Base-by-base conservation (phyloP, 495 filamentous ascomycete genomes). In the Penicillium pancosmium region DNA sequence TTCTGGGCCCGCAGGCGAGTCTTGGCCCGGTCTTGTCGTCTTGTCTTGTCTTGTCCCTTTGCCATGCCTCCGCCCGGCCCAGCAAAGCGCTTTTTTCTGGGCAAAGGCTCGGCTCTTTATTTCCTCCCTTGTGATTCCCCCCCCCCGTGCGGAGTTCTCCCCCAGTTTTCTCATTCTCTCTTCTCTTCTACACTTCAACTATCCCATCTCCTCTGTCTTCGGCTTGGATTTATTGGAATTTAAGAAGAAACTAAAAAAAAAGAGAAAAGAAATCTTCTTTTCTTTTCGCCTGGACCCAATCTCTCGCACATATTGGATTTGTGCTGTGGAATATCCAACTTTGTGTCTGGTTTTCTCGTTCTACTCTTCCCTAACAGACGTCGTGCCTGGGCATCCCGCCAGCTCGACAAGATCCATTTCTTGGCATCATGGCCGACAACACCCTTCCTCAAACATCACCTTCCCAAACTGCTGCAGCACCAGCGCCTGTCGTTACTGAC, bases 61-160 rank as follows among this genome's bases (percentile, higher is more conserved):
- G 67, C 61, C 59, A 43, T 38, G 54, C 62, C 63, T 74, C 69
- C 68, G 69, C 70, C 62, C 65, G 68, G 70, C 67, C 68, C 64
- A 65, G 69, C 68, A 55, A 71, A 67, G 63, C 60, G 66, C 57
- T 43, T 56, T 76, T 73, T 68, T 73, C 73, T 78, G 65, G 75
- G 73, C 74, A 74, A 63, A 70, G 65, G 61, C 69, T 75, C 73
- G 73, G 71, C 73, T 72, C 67, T 61, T 67, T 68, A 65, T 60
- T 59, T 60, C 64, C 65, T 62, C 59, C 70, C 68, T 63, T 65
- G 63, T 62, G 56, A 62, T 46, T 62, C 60, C 62, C 52, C 55
- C 61, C 60, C 62, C 52, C 41, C 19, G 6, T 61, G 49, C 53
- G 53, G 60, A 62, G 55, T 41, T 18, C 47, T 40, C 44, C 49